Base-by-base conservation (phyloP, 78 protist species). In the Cavenderia fasciculata region DNA sequence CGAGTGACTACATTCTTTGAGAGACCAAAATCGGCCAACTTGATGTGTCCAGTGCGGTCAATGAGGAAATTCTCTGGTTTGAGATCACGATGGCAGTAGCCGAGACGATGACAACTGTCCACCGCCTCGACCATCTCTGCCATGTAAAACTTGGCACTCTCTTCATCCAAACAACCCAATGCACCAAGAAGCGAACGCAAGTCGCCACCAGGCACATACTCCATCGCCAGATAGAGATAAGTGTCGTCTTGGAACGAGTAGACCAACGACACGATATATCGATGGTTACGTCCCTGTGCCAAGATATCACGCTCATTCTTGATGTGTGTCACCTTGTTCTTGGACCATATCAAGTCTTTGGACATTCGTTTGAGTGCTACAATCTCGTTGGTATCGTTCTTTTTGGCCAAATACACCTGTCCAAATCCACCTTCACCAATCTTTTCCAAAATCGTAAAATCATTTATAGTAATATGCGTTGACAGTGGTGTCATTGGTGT, bases 61-160 rank as follows among this genome's bases (percentile, higher is more conserved):
- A 97, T 95, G 25, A 97, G 94, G n/a, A 97, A 74, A 69, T 98
- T 97, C 5, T 96, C 98, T 11, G 99, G 99, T 33, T 97, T 97
- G 33, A 98, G 78, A 71, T 97, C 99, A 10, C 98, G 52, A 59
- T 98, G 97, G 16, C 96, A 40, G 33, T 74, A 82, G 2, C 94
- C 97, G 2, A 72, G 2, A 18, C 36, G 1, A 79, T 97, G 99
- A 33, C 96, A 90, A n/a, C 56, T 25, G 18, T 95, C 73, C 1
- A 97, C 94, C 0, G 96, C 94, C 23, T 94, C 61, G 0, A 95
- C 54, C 79, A 74, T 74, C 71, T 97, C 98, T 18, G 96, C 92
- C 66, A 95, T 70, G 68, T 97, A 97, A 33, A 91, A 90, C 5
- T 87, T 62, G 2, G 97, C 96, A 29, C 61, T 63, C 14, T 38